Evolutionary conservation across 371 early-diverging fungal species (phyloP), one percentile per base, ranked within the genome.

Genomic region (Circinella minor): DNA sequence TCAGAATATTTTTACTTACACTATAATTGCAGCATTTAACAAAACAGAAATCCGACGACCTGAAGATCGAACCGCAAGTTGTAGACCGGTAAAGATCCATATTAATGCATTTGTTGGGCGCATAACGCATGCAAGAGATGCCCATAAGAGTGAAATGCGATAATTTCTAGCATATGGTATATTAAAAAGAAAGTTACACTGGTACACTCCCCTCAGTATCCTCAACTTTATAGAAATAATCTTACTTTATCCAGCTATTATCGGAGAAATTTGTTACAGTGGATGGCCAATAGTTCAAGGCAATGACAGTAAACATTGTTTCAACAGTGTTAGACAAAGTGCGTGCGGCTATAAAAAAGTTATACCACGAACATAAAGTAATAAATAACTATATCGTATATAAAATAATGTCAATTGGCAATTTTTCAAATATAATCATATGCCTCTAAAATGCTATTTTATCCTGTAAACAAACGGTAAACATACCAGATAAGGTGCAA

Each of bases 61-160:
- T 17, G 59, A 55, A 17, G 79, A 55, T n/a, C 71, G 55, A 34
- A 73, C 7, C 4, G 92, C 49, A n/a, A 92, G 72, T 2, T 84
- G 75, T 3, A 78, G 14, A 4, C 93, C 95, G 14, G 94, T 74
- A 66, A 88, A 92, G 0, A 91, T 54, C 97, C 97, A 97, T 14
- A 95, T 70, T 13, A 94, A 75, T 10, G 86, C 94, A 68, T 91
- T 93, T 4, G 98, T 96, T 1, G 97, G 96, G 36, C 97, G 86
- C 63, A 95, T 77, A 27, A 96, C 77, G 72, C 95, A 95, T 0
- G 93, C 88, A 17, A 92, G 59, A 0, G 90, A 90, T 3, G 96
- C 96, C 66, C 92, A 82, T 1, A 73, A 55, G 15, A 97, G 78
- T 0, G 93, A 77, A 0, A 83, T 63, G 4, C 77, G 77, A 65